These are phyloP conservation scores for Spathaspora jeffriesii DNA, from an alignment of 1,139 yeast species.

Conservation along the genomic window DNA sequence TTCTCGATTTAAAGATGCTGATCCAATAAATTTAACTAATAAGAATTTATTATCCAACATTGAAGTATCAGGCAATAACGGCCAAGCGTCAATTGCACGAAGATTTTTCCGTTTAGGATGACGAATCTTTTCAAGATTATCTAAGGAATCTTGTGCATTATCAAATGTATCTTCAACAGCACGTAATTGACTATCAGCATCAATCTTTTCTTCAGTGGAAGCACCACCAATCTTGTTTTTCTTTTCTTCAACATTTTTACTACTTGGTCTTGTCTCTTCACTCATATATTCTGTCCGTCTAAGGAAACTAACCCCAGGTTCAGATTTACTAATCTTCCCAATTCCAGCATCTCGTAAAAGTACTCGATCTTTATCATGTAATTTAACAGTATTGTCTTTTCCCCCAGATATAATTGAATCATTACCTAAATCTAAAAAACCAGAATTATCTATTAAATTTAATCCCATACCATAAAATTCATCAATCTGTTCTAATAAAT, in stretches of 20 bases:
- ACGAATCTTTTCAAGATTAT: slow-evolving; percentile 44
- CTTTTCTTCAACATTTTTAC: slow-evolving; percentile 16
- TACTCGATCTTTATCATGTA: slow-evolving; percentile 78
- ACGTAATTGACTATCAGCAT: slow-evolving; percentile 63
- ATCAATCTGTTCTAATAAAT: slow-evolving; percentile 63
- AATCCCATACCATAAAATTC: slow-evolving; percentile 80
- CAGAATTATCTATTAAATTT: slow-evolving; percentile 69
- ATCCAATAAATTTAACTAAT: slow-evolving; percentile 74
- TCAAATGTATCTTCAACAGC: slow-evolving; percentile 81
- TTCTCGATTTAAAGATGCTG: slow-evolving; percentile 62
- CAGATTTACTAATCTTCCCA: slow-evolving; percentile 48
- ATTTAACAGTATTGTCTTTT: slow-evolving; percentile 25
- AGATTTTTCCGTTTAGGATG: slow-evolving; percentile 81
- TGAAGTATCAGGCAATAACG: slow-evolving; percentile 85
- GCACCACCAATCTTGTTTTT: slow-evolving; percentile 16
- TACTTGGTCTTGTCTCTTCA: slow-evolving; percentile 41
- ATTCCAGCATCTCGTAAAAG: slow-evolving; percentile 79
- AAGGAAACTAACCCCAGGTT: slow-evolving; percentile 75
- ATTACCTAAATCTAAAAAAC: slow-evolving; percentile 66
- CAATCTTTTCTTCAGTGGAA: slow-evolving; percentile 33
- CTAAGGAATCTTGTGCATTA: slow-evolving; percentile 49
- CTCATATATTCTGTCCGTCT: slow-evolving; percentile 94
- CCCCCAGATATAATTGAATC: slow-evolving; percentile 41
- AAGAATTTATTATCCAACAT: slow-evolving; percentile 79
- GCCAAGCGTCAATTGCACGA: slow-evolving; percentile 78